Evolutionary conservation across 1,139 yeast genomes (phyloP), one percentile per base, ranked within the genome.

Genomic region (Hansenula sp.): DNA sequence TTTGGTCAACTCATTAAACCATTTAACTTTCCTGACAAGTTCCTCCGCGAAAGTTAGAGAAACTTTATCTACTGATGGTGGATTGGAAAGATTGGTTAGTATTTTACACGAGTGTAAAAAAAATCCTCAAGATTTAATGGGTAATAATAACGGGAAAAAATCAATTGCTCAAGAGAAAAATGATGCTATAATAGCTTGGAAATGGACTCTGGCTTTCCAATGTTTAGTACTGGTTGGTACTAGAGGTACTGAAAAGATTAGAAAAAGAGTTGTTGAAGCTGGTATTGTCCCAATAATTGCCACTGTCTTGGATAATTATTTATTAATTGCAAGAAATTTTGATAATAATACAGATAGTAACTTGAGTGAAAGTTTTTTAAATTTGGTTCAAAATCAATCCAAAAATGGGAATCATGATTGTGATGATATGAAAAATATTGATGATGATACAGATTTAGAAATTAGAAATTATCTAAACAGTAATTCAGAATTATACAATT

Each of bases 141-240:
- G 30, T 32, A 21, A 34, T 19, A 44, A 44, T 29, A 28, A 28
- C 4, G 19, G 16, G 10, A 43, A 44, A 30, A 55, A 50, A 39
- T 36, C 52, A 16, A 50, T 63, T 14, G 53, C 50, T 32, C 59
- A 57, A 41, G 61, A 61, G 40, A 64, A 63, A 36, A 53, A 57
- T 37, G 57, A 74, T 46, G 72, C 82, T 20, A 66, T 86, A 43
- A 73, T 81, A 16, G 92, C 95, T 0, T 90, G 97, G 96, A 92
- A 90, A 64, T 92, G 98, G 98, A 87, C 96, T 7, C 67, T 92
- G 44, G 88, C 97, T 0, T 81, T 92, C 57, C 97, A 92, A 64
- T 89, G 97, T 57, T 66, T 92, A 45, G 96, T 90, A 1, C 73
- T 89, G 45, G 78, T 92, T 22, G 96, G 97, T 14, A 90, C 97